Evolutionary conservation across 805 yeast genomes (phyloP), one percentile per base, ranked within the genome.

Genomic region (Candida cerambycidarum): DNA sequence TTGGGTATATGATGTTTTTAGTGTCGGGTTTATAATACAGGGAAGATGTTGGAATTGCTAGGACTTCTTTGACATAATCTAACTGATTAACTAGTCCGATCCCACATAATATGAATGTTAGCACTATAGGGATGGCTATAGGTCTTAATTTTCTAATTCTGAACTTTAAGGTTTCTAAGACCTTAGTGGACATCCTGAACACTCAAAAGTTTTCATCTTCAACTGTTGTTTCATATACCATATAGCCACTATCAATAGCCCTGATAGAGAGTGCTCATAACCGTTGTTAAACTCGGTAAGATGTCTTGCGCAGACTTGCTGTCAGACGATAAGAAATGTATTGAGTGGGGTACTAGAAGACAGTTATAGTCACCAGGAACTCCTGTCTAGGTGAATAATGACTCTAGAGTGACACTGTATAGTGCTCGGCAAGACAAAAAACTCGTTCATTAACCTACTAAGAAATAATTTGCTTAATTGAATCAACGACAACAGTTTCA

Each of bases 401-500:
- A n/a, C n/a, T n/a, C n/a, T n/a, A n/a, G n/a, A n/a, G n/a, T n/a
- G n/a, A n/a, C n/a, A n/a, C n/a, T n/a, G n/a, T n/a, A n/a, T n/a
- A n/a, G n/a, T n/a, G n/a, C n/a, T n/a, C n/a, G n/a, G n/a, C n/a
- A n/a, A n/a, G n/a, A n/a, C n/a, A n/a, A n/a, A n/a, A n/a, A n/a
- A n/a, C n/a, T n/a, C n/a, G n/a, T n/a, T n/a, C n/a, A n/a, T n/a
- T n/a, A n/a, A n/a, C n/a, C n/a, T n/a, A n/a, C n/a, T n/a, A n/a
- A n/a, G n/a, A n/a, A n/a, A n/a, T n/a, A n/a, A n/a, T n/a, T n/a
- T 21, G 23, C 8, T 8, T 21, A 8, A 21, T 21, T 21, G 76
- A 59, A 46, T 75, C 79, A 19, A 56, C 54, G 7, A 78, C 64
- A 1, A 74, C 51, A 9, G 61, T 54, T 43, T 71, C 62, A 41